phyloP scores from a whole-genome alignment of 768 basidiomycete species.

The Tylopilus balloui region DNA sequence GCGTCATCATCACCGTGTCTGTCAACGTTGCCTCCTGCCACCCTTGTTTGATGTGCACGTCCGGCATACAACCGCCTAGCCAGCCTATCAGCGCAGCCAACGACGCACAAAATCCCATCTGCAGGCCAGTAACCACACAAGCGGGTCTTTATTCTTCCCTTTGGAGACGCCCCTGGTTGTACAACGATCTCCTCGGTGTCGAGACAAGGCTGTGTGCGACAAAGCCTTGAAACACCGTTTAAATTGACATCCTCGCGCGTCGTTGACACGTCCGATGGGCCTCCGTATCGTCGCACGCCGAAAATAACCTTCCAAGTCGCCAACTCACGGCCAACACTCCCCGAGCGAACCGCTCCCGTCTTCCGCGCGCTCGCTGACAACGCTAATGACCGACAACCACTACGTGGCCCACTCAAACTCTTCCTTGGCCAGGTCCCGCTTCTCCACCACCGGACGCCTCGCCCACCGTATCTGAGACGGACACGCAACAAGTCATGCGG shows the following conservation, averaged over 20 bases:
- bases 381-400: too few relatives aligned
- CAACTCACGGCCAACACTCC: neutral
- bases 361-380: neutral
- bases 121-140: too few relatives aligned
- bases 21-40: slow-evolving; percentile 1
- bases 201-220: slow-evolving; percentile 16
- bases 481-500: neutral
- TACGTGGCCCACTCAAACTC: neutral
- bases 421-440: neutral
- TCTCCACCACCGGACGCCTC: neutral
- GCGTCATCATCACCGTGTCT: neutral
- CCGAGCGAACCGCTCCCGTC: neutral
- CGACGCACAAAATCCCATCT: too few relatives aligned
- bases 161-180: neutral
- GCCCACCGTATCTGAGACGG: neutral
- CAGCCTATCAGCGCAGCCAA: neutral
- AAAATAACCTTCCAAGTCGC: slow-evolving; percentile 2
- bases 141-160: neutral
- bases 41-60: neutral
- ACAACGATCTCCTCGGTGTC: slow-evolving; percentile 17
- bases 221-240: slow-evolving; percentile 19
- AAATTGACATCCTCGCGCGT: slow-evolving; percentile 1
- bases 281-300: slow-evolving; percentile 1
- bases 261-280: slow-evolving; percentile 13
- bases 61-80: neutral